These are phyloP conservation scores for Phlebiopsis flavidoalba DNA, from an alignment of 768 basidiomycete genomes.

Conservation along the genomic window DNA sequence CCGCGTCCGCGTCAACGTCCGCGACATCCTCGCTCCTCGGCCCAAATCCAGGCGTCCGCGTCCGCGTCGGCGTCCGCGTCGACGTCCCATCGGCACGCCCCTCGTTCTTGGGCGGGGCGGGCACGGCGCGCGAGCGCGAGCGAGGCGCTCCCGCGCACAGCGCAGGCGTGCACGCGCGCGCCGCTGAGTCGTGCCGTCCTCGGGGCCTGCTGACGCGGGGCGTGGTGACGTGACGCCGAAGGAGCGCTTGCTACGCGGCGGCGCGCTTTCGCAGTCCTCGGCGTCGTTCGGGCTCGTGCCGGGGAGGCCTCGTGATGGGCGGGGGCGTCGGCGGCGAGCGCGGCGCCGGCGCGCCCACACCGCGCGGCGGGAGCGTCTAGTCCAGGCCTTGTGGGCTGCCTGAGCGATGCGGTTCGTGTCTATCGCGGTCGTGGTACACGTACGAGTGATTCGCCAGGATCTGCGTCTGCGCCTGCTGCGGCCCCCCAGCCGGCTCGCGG, in stretches of 20 bases:
- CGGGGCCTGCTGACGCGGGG: constrained; percentile 12
- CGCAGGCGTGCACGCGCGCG: not conserved
- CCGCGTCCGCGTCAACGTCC: constrained; percentile 31
- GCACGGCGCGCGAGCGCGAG: constrained; percentile 5
- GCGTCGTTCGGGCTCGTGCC: constrained; percentile 17
- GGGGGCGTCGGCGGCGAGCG: constrained; percentile 20
- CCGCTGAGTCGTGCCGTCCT: not conserved
- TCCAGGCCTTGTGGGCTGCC: not conserved
- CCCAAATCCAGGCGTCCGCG: too few species aligned
- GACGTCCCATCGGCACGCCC: not conserved
- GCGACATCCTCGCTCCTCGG: constrained; percentile 7
- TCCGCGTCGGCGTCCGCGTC: too few species aligned
- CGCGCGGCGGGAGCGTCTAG: not conserved
- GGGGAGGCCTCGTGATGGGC: constrained; percentile 21
- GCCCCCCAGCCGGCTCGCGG: constrained; percentile 17
- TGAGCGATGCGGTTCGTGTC: constrained; percentile 13
- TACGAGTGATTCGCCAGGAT: constrained; percentile 11
- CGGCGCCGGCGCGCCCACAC: too few species aligned
- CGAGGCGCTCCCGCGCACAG: not conserved
- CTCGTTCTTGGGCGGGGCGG: not conserved
- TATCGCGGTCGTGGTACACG: constrained; percentile 12
- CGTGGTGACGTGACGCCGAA: constrained; percentile 10
- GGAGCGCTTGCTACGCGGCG: not conserved
- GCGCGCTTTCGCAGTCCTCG: constrained; percentile 10
- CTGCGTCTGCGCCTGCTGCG: constrained; percentile 23